Conservation (phyloP, 805 yeast species). For the Myxozyma nipponensis region DNA sequence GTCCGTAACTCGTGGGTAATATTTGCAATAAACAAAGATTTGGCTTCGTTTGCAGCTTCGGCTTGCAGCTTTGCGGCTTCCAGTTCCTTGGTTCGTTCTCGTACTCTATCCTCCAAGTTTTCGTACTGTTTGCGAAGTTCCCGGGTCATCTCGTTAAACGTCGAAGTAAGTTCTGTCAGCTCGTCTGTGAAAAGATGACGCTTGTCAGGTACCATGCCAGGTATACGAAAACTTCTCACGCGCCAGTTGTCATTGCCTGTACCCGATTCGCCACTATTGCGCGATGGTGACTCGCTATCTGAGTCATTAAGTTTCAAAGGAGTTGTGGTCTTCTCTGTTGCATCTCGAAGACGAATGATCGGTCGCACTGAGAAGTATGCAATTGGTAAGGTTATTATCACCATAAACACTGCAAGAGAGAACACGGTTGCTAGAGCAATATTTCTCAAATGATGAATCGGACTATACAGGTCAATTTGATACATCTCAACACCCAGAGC, state of each 20-base stretch:
- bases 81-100: slow-evolving; percentile 77
- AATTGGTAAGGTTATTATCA: slow-evolving; percentile 71
- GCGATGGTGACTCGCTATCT: not conserved
- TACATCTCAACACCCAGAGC: slow-evolving; percentile 68
- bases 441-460: slow-evolving; percentile 57
- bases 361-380: slow-evolving; percentile 85
- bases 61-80: slow-evolving; percentile 56
- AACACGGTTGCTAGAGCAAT: slow-evolving; percentile 75
- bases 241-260: not conserved
- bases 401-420: slow-evolving; percentile 71
- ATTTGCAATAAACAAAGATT: slow-evolving; percentile 87
- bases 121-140: slow-evolving; percentile 81
- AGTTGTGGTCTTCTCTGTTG: slow-evolving; percentile 61
- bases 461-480: slow-evolving; percentile 54
- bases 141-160: slow-evolving; percentile 87
- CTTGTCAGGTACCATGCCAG: slow-evolving; percentile 27
- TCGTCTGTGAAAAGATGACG: slow-evolving; percentile 57
- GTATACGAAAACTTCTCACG: slow-evolving; percentile 14
- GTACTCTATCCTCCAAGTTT: slow-evolving; percentile 82
- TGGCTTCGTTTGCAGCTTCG: slow-evolving; percentile 86
- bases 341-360: slow-evolving; percentile 69
- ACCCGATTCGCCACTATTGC: not conserved
- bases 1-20: slow-evolving; percentile 93
- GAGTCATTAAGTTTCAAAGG: slow-evolving; percentile 10
- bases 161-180: slow-evolving; percentile 78